Conservation (phyloP, 2,329 filamentous ascomycete genomes). For the Zarea fungicola region DNA sequence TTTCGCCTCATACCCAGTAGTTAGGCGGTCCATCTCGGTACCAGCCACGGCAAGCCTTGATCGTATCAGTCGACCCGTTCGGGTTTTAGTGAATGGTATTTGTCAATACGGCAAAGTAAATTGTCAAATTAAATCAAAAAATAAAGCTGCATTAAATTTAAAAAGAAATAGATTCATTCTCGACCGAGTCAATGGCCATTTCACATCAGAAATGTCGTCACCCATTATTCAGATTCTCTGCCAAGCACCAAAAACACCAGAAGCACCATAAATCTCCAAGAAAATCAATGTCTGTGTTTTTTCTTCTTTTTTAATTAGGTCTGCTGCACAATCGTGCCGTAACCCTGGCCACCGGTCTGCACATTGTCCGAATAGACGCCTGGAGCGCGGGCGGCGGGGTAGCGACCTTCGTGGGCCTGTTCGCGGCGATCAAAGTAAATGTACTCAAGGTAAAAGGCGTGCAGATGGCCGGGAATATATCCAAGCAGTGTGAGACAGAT, state of each 20-base stretch:
- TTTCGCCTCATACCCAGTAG: not conserved
- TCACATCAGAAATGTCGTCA: no score
- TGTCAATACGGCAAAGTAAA: no score
- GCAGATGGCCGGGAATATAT: conserved; percentile 73
- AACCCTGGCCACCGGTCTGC: conserved; percentile 66
- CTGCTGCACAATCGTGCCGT: conserved; percentile 43
- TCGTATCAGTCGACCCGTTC: not conserved
- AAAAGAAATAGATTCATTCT: no score
- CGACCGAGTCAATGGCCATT: no score
- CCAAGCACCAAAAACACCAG: no score
- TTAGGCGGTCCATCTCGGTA: not conserved
- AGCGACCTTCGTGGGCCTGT: conserved; percentile 52
- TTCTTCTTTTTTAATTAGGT: not conserved
- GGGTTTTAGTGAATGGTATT: no score
- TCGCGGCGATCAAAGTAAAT: conserved; percentile 74
- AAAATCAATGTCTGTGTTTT: no score
- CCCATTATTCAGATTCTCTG: no score
- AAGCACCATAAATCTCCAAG: no score
- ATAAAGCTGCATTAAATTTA: no score
- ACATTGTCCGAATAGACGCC: conserved; percentile 69
- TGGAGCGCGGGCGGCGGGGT: conserved; percentile 51
- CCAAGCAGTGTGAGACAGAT: conserved; percentile 61
- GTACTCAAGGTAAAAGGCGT: conserved; percentile 78
- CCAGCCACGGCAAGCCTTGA: not conserved
- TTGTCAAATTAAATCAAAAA: no score